Percentiles rank a stretch among this genome's conserved stretches.
Conservation (phyloP, 73 alveolate genomes). For the Paramecium caudatum region DNA sequence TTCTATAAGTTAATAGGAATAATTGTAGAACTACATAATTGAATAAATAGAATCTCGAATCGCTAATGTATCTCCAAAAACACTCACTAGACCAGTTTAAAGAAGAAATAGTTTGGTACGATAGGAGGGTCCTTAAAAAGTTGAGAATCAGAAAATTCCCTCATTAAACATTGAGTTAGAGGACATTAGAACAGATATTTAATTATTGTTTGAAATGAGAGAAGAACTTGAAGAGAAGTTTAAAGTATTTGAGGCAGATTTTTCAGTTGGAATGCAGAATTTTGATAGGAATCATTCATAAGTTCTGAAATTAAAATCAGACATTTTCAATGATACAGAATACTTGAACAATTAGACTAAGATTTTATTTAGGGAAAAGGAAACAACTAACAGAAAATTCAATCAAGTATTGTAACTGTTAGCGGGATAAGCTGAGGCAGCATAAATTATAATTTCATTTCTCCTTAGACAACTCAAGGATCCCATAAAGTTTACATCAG, state of each 20-base stretch:
- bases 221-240: slow-evolving; percentile 21
- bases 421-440: not conserved
- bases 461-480: not conserved
- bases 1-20: not conserved
- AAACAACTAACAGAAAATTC: not conserved
- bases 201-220: slow-evolving; percentile 10
- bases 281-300: slow-evolving; percentile 10
- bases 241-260: slow-evolving; percentile 19
- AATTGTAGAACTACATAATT: not conserved
- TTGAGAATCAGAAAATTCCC: too few species aligned
- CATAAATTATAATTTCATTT: not conserved
- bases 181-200: not conserved
- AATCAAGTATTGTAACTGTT: not conserved
- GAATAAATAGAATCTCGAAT: not conserved
- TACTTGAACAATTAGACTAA: slow-evolving; percentile 8
- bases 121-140: too few species aligned
- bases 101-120: too few species aligned
- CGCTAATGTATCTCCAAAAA: too few species aligned
- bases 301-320: slow-evolving; percentile 42
- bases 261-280: not conserved
- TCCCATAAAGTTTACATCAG: slow-evolving; percentile 28
- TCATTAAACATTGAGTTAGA: not conserved
- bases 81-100: too few species aligned
- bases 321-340: slow-evolving; percentile 27
- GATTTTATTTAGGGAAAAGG: slow-evolving; percentile 53